Conservation (phyloP, 192 early-diverging fungal species). For the Coemansia sp. region DNA sequence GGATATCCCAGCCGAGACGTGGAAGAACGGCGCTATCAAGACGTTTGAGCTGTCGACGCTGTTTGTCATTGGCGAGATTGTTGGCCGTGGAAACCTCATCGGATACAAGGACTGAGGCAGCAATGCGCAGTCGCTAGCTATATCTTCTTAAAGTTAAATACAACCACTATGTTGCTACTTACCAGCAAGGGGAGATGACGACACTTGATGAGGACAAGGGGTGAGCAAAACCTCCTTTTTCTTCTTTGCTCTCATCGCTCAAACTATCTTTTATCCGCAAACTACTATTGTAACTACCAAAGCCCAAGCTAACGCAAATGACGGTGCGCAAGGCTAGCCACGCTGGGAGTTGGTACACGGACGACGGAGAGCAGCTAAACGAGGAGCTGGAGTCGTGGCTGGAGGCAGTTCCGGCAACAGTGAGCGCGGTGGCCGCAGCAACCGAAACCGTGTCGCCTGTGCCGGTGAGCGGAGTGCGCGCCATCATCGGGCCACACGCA, state of each 20-base stretch:
- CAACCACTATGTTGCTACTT: too few relatives aligned
- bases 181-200: too few relatives aligned
- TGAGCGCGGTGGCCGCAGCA: not conserved
- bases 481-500: slow-evolving; percentile 71
- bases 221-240: not conserved
- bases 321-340: slow-evolving; percentile 58
- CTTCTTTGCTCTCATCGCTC: not conserved
- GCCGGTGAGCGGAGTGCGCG: slow-evolving; percentile 26
- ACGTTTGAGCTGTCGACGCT: slow-evolving; percentile 54
- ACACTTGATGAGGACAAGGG: not conserved
- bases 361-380: slow-evolving; percentile 40
- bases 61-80: slow-evolving; percentile 49
- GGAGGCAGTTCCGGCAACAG: slow-evolving; percentile 16
- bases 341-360: slow-evolving; percentile 74
- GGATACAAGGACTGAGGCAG: slow-evolving; percentile 52
- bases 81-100: slow-evolving; percentile 52
- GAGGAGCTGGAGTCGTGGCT: slow-evolving; percentile 45
- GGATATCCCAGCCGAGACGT: slow-evolving; percentile 44
- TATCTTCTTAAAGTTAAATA: too few relatives aligned
- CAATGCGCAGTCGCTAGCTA: too few relatives aligned
- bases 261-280: not conserved
- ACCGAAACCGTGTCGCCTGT: slow-evolving; percentile 19
- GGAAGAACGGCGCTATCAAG: slow-evolving; percentile 54
- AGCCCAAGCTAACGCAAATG: slow-evolving; percentile 5
- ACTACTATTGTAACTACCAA: not conserved